Conservation (phyloP, 1,284 basidiomycete genomes). For the Leccinum subspadiceum region DNA sequence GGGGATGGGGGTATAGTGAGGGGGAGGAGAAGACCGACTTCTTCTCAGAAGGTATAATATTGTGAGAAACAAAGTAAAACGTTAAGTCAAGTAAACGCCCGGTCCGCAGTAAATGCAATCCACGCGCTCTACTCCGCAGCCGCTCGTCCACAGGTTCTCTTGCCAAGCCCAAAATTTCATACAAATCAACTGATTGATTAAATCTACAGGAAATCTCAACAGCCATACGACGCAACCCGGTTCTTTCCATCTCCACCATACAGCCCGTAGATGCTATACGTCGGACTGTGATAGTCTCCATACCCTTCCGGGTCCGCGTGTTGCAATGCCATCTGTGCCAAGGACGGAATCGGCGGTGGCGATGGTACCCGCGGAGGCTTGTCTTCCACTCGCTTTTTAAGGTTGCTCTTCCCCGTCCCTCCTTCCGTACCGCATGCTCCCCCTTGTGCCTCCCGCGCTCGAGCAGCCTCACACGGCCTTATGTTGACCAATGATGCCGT, state of each 20-base stretch:
- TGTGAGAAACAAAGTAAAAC: not conserved
- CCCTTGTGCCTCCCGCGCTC: slow-evolving; percentile 17
- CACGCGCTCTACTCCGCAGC: slow-evolving; percentile 24
- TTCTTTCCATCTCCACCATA: slow-evolving; percentile 67
- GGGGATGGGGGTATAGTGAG: not conserved
- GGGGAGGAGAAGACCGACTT: not conserved
- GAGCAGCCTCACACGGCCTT: slow-evolving; percentile 26
- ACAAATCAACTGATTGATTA: slow-evolving; percentile 31
- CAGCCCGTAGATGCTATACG: slow-evolving; percentile 75
- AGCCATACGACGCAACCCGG: slow-evolving; percentile 34
- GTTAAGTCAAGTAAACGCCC: not conserved
- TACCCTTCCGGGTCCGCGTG: slow-evolving; percentile 60
- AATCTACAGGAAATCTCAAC: not conserved
- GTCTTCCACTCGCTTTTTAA: slow-evolving; percentile 45
- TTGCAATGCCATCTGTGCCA: slow-evolving; percentile 73
- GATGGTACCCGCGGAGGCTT: slow-evolving; percentile 75
- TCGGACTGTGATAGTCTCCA: slow-evolving; percentile 70
- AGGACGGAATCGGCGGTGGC: slow-evolving; percentile 68
- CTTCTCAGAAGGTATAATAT: not conserved
- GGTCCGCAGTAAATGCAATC: slow-evolving; percentile 12
- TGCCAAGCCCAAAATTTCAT: slow-evolving; percentile 13
- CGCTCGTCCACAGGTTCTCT: not conserved
- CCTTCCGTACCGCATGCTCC: slow-evolving; percentile 2
- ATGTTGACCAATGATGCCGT: slow-evolving; percentile 36
- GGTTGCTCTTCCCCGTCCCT: slow-evolving; percentile 17